phyloP scores from a whole-genome alignment of 1,139 yeast species.

The Eremothecium coryli region DNA sequence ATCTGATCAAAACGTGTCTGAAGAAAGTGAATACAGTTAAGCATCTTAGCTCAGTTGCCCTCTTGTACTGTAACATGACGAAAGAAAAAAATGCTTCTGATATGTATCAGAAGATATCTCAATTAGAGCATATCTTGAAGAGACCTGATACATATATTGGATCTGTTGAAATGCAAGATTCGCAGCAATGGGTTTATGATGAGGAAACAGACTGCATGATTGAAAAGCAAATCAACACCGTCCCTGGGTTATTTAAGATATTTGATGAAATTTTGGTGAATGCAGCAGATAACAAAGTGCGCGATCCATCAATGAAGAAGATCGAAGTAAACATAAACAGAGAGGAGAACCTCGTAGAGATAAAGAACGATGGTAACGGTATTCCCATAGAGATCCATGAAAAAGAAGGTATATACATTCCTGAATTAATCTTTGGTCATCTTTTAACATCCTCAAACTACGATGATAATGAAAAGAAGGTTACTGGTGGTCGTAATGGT shows the following conservation, averaged over 20 bases:
- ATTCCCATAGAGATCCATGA: constrained; percentile 91
- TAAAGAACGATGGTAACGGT: constrained; percentile 90
- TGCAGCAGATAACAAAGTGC: constrained; percentile 96
- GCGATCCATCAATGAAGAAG: constrained; percentile 84
- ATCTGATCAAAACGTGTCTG: too few species aligned
- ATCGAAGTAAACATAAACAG: constrained; percentile 73
- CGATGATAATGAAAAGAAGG: constrained; percentile 90
- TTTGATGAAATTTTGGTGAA: constrained; percentile 96
- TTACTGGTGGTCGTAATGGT: constrained; percentile 98
- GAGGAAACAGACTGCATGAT: constrained; percentile 63
- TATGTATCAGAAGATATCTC: constrained; percentile 88
- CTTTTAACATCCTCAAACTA: constrained; percentile 91
- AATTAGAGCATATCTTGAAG: constrained; percentile 88
- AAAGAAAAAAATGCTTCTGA: constrained; percentile 48
- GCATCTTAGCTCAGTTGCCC: too few species aligned
- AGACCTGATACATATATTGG: constrained; percentile 99
- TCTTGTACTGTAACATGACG: constrained; percentile 11
- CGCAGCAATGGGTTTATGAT: constrained; percentile 81
- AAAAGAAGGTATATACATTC: constrained; percentile 87
- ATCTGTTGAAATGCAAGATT: constrained; percentile 73
- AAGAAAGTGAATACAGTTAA: too few species aligned
- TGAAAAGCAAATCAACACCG: constrained; percentile 62
- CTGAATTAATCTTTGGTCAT: constrained; percentile 94
- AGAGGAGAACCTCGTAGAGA: constrained; percentile 65
- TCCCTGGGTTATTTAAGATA: constrained; percentile 92